Evolutionary conservation across 495 filamentous ascomycete species (phyloP), one percentile per base, ranked within the genome.

Genomic region (Aspergillus conjunctus): DNA sequence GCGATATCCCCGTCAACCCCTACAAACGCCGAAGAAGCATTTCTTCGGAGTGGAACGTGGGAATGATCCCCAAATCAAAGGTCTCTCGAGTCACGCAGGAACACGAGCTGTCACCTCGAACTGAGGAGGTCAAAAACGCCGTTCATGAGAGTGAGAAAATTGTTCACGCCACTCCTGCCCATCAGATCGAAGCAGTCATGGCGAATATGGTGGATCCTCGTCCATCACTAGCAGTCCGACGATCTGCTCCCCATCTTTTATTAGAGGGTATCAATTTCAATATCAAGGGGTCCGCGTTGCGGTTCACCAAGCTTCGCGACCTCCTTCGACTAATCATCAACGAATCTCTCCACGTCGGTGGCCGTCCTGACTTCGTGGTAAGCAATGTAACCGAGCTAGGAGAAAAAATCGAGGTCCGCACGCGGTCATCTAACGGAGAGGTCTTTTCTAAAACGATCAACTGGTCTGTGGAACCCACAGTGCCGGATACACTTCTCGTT

Each of bases 321-420:
- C 75, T 91, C 43, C 76, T 92, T 53, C 85, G 85, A 51, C 74
- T 85, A 48, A 82, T 90, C 8, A 79, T 92, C 51, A 87, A 88
- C 60, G 87, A 91, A 62, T 87, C 85, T 32, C 73, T 93, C 48
- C 81, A 87, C 62, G 82, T 87, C 59, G 87, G 87, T n/a, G 88
- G 86, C 7, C 81, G 88, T 33, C 89, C 89, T n/a, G 88, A 90
- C 30, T 89, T 84, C 48, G 82, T 87, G 20, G 75, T 81, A 20
- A 84, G 83, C 51, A 76, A 79, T 58, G 79, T 81, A 34, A 90
- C 82, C 0, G 79, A 84, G 30, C 67, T 78, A 55, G 90, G 90
- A 7, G 89, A 91, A 69, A 77, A 74, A 30, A 88, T 93, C 55
- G 85, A 88, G 59, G 83, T 92, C 34, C 77, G 73, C 49, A 84